phyloP scores from a whole-genome alignment of 2,329 filamentous ascomycete species.

The Sphaerulina populicola region DNA sequence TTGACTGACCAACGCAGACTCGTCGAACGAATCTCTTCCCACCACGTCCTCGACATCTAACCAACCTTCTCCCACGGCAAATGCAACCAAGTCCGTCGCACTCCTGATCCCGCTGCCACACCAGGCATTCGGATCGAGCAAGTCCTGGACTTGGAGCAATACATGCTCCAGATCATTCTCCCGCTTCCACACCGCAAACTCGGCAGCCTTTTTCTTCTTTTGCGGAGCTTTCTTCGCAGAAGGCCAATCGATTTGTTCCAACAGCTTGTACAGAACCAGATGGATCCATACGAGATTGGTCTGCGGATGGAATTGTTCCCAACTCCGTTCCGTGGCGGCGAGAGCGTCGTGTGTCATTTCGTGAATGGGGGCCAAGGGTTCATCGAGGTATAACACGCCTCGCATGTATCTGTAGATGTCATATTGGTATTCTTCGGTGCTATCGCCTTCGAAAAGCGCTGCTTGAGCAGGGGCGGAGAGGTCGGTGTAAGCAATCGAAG shows the following conservation, averaged over 20 bases:
- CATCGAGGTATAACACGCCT: conserved; percentile 32
- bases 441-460: conserved; percentile 42
- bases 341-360: conserved; percentile 19
- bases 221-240: conserved; percentile 14
- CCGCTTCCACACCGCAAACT: conserved; percentile 29
- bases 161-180: conserved; percentile 34
- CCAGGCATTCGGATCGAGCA: conserved; percentile 33
- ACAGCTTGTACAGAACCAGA: conserved; percentile 51
- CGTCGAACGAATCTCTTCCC: conserved; percentile 14
- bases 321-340: conserved; percentile 29
- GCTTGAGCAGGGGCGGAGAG: conserved; percentile 39
- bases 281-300: conserved; percentile 59
- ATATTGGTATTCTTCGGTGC: conserved; percentile 46
- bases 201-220: conserved; percentile 12
- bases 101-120: conserved; percentile 21
- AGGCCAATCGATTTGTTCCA: conserved; percentile 37
- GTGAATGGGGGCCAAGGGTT: conserved; percentile 30
- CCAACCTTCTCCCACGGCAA: conserved; percentile 32
- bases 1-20: conserved; percentile 15
- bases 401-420: conserved; percentile 50
- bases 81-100: conserved; percentile 28
- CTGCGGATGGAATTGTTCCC: conserved; percentile 49
- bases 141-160: conserved; percentile 32
- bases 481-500: conserved; percentile 39
- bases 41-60: conserved; percentile 32